Conservation (phyloP, 192 early-diverging fungal genomes). For the Coemansia sp. region DNA sequence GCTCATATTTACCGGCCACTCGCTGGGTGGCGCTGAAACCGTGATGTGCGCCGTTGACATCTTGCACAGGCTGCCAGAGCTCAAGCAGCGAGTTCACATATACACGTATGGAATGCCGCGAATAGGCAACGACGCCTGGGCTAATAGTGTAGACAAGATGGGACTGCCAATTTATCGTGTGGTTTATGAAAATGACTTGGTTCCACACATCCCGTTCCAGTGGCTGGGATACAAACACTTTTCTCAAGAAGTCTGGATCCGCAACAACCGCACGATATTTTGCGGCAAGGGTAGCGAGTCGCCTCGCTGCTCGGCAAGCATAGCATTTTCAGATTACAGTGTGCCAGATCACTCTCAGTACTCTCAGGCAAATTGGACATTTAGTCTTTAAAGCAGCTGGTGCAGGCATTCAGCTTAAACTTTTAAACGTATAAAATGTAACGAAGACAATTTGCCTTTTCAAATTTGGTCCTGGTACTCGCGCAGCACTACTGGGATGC, state of each 20-base stretch:
- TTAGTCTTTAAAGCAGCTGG: background rate
- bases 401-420: background rate
- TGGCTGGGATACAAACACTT: conserved; percentile 53
- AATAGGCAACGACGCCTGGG: conserved; percentile 46
- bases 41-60: conserved; percentile 45
- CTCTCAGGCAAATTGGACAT: conserved; percentile 28
- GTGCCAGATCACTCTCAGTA: conserved; percentile 46
- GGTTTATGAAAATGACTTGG: conserved; percentile 47
- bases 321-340: conserved; percentile 29
- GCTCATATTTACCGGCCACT: conserved; percentile 53
- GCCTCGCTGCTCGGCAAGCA: conserved; percentile 23
- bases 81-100: conserved; percentile 31
- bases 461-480: conserved; percentile 53
- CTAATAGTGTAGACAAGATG: conserved; percentile 20
- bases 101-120: conserved; percentile 55
- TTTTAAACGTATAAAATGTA: background rate
- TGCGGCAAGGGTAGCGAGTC: conserved; percentile 36
- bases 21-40: conserved; percentile 51
- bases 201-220: conserved; percentile 51
- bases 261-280: conserved; percentile 33
- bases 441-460: background rate
- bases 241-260: conserved; percentile 51
- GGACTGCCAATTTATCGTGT: conserved; percentile 34
- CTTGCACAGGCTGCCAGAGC: conserved; percentile 15
- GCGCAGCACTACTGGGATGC: conserved; percentile 71